Percentiles rank a stretch among this genome's conserved stretches.
Conservation (phyloP, 1,284 basidiomycete genomes). For the Ganoderma lingzhi region DNA sequence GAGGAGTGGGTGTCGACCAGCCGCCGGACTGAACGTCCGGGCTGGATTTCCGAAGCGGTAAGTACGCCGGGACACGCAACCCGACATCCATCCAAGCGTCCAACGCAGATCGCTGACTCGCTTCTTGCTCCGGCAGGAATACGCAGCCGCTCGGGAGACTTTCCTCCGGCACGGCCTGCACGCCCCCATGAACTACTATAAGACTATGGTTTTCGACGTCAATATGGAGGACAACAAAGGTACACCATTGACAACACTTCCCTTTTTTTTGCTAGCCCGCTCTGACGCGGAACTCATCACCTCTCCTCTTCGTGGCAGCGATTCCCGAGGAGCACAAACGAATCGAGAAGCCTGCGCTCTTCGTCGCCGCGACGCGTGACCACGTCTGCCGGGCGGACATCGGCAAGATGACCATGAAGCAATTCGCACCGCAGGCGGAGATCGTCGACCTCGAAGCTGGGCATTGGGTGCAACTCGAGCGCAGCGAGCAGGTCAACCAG, state of each 20-base stretch:
- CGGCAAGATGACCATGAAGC: constrained; percentile 18
- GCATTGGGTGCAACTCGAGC: constrained; percentile 28
- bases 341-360: constrained; percentile 26
- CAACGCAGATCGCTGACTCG: neutral
- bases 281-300: neutral
- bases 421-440: constrained; percentile 20
- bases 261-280: neutral
- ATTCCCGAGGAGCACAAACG: constrained; percentile 13
- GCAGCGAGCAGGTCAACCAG: constrained; percentile 18
- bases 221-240: constrained; percentile 70
- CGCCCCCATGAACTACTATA: constrained; percentile 10
- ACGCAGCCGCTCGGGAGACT: constrained; percentile 7
- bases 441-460: constrained; percentile 24
- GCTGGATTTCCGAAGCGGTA: constrained; percentile 21
- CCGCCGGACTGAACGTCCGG: constrained; percentile 7
- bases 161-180: constrained; percentile 10
- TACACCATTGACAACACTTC: constrained; percentile 28
- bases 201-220: constrained; percentile 37
- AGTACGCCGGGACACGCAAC: neutral
- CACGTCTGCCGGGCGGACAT: constrained; percentile 12
- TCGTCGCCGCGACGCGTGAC: constrained; percentile 24
- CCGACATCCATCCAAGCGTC: neutral
- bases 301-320: constrained; percentile 14
- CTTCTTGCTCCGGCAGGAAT: constrained; percentile 14
- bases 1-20: constrained; percentile 21